Conservation (phyloP, 257 asterid species). For the Lantana camara region DNA sequence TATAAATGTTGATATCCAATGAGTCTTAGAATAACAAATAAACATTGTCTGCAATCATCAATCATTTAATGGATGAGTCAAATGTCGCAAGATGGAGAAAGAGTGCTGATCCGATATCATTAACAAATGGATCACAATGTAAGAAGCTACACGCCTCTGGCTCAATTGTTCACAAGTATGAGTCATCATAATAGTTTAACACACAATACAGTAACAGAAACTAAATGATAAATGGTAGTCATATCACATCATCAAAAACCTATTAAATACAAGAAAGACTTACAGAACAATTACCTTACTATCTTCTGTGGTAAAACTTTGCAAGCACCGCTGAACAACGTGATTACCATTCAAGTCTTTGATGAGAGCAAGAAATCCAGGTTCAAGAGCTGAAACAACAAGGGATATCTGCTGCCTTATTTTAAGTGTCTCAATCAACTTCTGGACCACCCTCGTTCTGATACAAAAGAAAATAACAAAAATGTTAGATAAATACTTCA, state of each 20-base stretch:
- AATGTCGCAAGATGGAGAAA: slow-evolving; percentile 8
- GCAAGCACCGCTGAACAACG: slow-evolving; percentile 89
- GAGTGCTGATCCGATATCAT: not conserved
- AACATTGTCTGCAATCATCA: not conserved
- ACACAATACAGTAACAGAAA: not conserved
- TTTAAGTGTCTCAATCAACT: slow-evolving; percentile 85
- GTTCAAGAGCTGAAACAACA: slow-evolving; percentile 80
- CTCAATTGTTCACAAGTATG: slow-evolving; percentile 13
- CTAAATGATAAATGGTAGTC: not conserved
- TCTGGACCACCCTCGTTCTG: slow-evolving; percentile 97
- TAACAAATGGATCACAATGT: not conserved
- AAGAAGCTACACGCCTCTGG: slow-evolving; percentile 10
- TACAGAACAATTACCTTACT: slow-evolving; percentile 59
- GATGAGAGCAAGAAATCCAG: slow-evolving; percentile 84
- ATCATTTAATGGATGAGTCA: not conserved
- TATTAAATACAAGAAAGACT: slow-evolving; percentile 1
- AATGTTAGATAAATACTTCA: slow-evolving; percentile 3
- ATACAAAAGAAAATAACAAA: slow-evolving; percentile 24
- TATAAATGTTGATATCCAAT: not conserved
- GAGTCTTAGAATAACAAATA: slow-evolving; percentile 2
- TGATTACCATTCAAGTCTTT: slow-evolving; percentile 92
- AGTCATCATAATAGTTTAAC: not conserved
- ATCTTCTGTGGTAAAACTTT: slow-evolving; percentile 71
- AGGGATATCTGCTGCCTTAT: slow-evolving; percentile 65
- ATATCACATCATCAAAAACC: not conserved